Conservation (phyloP, 169 alveolate species). For the Sarcocystis neurona region DNA sequence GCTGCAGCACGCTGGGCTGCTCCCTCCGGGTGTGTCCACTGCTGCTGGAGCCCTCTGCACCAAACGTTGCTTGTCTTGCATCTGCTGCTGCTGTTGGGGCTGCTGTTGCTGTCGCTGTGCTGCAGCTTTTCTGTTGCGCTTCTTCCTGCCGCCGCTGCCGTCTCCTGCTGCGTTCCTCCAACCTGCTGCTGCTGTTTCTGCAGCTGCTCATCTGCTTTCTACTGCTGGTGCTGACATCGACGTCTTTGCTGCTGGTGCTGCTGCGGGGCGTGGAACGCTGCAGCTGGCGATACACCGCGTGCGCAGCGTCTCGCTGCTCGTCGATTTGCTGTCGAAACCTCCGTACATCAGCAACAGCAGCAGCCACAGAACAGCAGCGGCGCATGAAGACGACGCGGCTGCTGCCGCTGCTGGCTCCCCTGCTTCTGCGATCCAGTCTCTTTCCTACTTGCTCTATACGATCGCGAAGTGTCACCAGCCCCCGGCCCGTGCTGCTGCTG, state of each 20-base stretch:
- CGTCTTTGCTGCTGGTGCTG: background rate
- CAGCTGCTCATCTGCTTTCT: background rate
- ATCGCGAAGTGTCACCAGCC: constrained; percentile 1
- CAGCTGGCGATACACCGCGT: constrained; percentile 29
- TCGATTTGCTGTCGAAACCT: constrained; percentile 19
- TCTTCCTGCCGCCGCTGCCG: background rate
- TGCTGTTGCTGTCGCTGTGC: background rate
- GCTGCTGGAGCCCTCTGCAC: background rate
- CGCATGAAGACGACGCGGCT: constrained; percentile 3
- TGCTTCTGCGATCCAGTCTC: background rate
- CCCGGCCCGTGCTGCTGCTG: background rate
- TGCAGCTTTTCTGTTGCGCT: background rate
- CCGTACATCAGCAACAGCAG: no score
- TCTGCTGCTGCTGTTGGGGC: background rate
- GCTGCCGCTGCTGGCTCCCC: background rate
- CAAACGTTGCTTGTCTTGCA: background rate
- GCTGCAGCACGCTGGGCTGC: background rate
- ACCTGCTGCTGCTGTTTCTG: background rate
- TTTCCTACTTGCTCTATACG: no score
- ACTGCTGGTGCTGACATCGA: background rate
- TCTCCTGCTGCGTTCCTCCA: background rate
- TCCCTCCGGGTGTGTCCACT: background rate
- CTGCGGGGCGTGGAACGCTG: background rate
- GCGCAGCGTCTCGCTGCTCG: constrained; percentile 11
- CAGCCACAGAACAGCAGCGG: no score